Percentiles rank a stretch among this genome's conserved stretches.
phyloP scores from a whole-genome alignment of 2,329 filamentous ascomycete genomes.

The Stylonectria norvegica region DNA sequence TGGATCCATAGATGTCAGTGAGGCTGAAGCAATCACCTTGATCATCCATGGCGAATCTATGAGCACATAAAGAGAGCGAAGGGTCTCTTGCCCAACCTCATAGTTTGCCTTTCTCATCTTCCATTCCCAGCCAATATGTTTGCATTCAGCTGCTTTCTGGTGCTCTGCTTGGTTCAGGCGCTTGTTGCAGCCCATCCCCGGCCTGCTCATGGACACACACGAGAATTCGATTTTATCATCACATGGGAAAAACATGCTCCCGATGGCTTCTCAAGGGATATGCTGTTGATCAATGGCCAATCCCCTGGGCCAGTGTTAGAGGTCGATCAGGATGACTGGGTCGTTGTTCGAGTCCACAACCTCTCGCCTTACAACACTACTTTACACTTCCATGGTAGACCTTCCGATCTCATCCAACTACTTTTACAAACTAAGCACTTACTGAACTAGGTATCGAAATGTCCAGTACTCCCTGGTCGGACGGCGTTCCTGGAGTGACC shows the following conservation, averaged over 20 bases:
- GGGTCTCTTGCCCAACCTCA: too few species aligned
- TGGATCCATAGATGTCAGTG: too few species aligned
- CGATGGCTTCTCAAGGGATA: constrained; percentile 42
- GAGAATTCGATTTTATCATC: constrained; percentile 28
- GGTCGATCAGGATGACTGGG: constrained; percentile 48
- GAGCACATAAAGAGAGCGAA: too few species aligned
- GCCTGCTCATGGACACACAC: constrained; percentile 7
- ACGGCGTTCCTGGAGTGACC: constrained; percentile 56
- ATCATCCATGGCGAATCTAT: too few species aligned
- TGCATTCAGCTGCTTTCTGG: too few species aligned
- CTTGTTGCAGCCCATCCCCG: too few species aligned
- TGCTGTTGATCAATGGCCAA: constrained; percentile 55
- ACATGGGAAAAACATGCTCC: constrained; percentile 40
- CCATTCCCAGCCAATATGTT: too few species aligned
- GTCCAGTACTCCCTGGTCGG: constrained; percentile 54
- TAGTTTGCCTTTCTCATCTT: too few species aligned
- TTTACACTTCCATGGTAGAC: constrained; percentile 48
- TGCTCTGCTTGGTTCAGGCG: too few species aligned
- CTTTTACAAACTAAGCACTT: constrained; percentile 1
- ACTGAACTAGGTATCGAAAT: constrained; percentile 44
- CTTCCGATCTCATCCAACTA: neutral
- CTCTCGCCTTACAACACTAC: constrained; percentile 45
- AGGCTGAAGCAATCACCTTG: too few species aligned
- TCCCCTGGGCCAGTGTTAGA: constrained; percentile 60
- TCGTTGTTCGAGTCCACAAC: constrained; percentile 45